Percentiles rank a stretch among this genome's conserved stretches.
These are phyloP conservation scores for Biscutella laevigata DNA, from an alignment of 441 rosid genomes.

Conservation along the genomic window DNA sequence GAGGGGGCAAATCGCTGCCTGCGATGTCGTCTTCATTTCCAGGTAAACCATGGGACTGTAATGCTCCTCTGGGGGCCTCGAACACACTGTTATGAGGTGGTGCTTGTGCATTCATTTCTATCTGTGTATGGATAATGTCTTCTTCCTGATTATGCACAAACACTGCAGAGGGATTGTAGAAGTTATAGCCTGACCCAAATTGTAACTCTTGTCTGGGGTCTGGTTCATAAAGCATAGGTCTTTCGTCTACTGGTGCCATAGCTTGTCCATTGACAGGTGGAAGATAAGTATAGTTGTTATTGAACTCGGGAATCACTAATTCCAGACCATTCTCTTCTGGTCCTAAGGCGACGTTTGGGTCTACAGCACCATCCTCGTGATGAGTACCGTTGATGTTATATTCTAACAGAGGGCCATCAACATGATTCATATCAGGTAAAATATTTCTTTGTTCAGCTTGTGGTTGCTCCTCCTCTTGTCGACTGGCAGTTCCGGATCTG, in stretches of 20 bases:
- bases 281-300: constrained; percentile 32
- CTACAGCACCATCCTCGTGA: constrained; percentile 17
- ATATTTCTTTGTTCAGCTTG: constrained; percentile 32
- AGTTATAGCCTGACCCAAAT: constrained; percentile 36
- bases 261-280: constrained; percentile 36
- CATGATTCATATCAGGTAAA: constrained; percentile 54
- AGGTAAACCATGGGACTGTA: constrained; percentile 23
- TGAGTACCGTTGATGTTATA: constrained; percentile 33
- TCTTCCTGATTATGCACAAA: constrained; percentile 36
- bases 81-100: constrained; percentile 22
- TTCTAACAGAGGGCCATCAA: constrained; percentile 34
- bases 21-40: constrained; percentile 33
- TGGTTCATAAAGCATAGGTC: constrained; percentile 38
- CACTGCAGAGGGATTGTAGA: constrained; percentile 41
- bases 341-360: constrained; percentile 30
- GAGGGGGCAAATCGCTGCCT: constrained; percentile 28
- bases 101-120: constrained; percentile 30
- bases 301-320: constrained; percentile 30
- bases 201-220: constrained; percentile 35
- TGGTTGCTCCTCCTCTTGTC: constrained; percentile 30
- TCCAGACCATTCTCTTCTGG: constrained; percentile 30
- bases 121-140: constrained; percentile 32
- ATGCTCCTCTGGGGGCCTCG: constrained; percentile 32
- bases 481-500: constrained; percentile 13
- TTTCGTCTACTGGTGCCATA: constrained; percentile 44